These are phyloP conservation scores for Trichoderma gamsii DNA, from an alignment of 495 filamentous ascomycete genomes.

Conservation along the genomic window DNA sequence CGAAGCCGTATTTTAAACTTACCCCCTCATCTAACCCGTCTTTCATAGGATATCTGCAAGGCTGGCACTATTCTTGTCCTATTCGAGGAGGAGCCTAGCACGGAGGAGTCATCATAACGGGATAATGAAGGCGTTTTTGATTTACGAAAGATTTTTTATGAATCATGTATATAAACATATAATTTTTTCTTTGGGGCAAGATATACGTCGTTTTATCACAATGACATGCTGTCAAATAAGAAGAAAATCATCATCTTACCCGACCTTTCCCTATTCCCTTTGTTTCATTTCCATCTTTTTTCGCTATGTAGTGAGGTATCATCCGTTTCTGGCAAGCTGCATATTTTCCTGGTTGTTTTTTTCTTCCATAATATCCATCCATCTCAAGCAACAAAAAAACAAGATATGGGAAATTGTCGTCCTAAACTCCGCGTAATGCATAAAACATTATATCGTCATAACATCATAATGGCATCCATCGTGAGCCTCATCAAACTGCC, in stretches of 20 bases:
- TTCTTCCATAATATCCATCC: not conserved
- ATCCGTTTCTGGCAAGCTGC: not conserved
- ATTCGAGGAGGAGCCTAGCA: constrained; percentile 37
- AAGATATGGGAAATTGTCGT: not conserved
- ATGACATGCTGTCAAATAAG: not conserved
- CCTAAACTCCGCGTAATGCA: not conserved
- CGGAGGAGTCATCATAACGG: constrained; percentile 13
- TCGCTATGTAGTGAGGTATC: not conserved
- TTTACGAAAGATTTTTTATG: not conserved
- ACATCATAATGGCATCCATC: not conserved
- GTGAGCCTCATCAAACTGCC: not conserved
- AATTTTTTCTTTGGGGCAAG: not conserved
- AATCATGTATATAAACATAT: not conserved
- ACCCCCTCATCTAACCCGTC: not conserved
- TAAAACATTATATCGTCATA: not conserved
- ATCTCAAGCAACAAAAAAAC: not conserved
- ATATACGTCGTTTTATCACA: not conserved
- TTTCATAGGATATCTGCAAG: constrained; percentile 48
- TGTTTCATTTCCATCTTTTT: not conserved
- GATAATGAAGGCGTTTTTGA: constrained; percentile 9
- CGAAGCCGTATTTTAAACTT: not conserved
- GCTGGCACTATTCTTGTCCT: constrained; percentile 51
- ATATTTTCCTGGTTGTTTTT: not conserved
- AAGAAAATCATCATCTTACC: not conserved
- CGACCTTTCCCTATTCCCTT: not conserved